Conservation (phyloP, 345 rosid genomes). For the Citrus inodora region DNA sequence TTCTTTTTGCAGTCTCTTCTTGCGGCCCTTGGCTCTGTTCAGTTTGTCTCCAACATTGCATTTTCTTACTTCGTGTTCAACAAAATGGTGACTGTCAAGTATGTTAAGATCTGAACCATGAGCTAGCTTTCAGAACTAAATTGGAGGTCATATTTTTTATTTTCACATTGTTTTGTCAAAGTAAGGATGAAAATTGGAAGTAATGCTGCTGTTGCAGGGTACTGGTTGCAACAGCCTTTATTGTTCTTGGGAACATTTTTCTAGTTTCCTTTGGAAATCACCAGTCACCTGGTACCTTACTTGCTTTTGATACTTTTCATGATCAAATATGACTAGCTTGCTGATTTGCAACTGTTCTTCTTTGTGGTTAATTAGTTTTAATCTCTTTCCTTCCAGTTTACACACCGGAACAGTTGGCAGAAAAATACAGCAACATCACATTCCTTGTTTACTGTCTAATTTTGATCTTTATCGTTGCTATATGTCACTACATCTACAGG, state of each 20-base stretch:
- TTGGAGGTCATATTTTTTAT: background rate
- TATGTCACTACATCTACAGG: slow-evolving; percentile 80
- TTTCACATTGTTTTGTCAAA: background rate
- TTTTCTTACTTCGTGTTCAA: slow-evolving; percentile 87
- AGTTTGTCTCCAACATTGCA: slow-evolving; percentile 94
- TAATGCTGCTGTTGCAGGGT: slow-evolving; percentile 49
- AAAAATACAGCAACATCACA: slow-evolving; percentile 80
- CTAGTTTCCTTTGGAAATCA: slow-evolving; percentile 98
- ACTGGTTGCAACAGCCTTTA: slow-evolving; percentile 85
- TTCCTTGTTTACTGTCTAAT: slow-evolving; percentile 83
- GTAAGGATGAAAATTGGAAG: slow-evolving; percentile 3
- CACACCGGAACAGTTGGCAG: slow-evolving; percentile 94
- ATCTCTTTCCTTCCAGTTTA: slow-evolving; percentile 53
- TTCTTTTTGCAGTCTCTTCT: slow-evolving; percentile 80
- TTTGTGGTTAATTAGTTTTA: background rate
- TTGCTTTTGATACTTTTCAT: slow-evolving; percentile 5
- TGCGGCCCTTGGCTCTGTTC: slow-evolving; percentile 98
- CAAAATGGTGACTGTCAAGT: slow-evolving; percentile 94
- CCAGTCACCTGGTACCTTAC: slow-evolving; percentile 89
- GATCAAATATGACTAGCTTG: background rate
- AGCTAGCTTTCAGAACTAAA: slow-evolving; percentile 16
- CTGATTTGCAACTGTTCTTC: background rate
- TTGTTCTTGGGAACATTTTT: slow-evolving; percentile 91
- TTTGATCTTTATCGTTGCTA: slow-evolving; percentile 60
- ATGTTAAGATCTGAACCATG: slow-evolving; percentile 38